phyloP scores from a whole-genome alignment of 805 yeast species.

The Lachancea sp. region DNA sequence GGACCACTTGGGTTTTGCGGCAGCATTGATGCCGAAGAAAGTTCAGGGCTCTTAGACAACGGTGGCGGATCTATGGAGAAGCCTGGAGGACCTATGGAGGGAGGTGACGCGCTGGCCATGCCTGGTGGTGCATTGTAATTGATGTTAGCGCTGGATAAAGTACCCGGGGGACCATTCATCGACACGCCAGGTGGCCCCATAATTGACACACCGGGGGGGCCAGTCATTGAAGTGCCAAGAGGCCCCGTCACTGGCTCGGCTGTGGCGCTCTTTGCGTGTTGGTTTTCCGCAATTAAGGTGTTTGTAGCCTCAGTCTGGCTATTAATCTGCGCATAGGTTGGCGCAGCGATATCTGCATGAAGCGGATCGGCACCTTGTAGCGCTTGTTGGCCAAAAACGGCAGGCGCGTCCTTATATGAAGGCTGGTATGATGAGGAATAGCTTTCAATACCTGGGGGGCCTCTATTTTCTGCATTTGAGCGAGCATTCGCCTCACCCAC shows the following conservation, averaged over 20 bases:
- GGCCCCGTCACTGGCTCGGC: neutral
- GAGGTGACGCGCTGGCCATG: slow-evolving; percentile 14
- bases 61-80: neutral
- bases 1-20: neutral
- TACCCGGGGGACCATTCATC: slow-evolving; percentile 7
- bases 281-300: neutral
- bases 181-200: too few species aligned
- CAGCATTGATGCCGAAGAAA: too few species aligned
- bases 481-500: neutral
- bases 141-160: too few species aligned
- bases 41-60: too few species aligned
- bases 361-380: neutral
- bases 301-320: neutral
- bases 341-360: neutral
- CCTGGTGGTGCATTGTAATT: too few species aligned
- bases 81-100: slow-evolving; percentile 10
- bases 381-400: neutral
- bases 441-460: slow-evolving; percentile 1
- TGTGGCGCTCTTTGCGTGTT: neutral
- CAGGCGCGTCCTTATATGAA: neutral
- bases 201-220: neutral
- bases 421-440: neutral
- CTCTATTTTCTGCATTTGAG: neutral
- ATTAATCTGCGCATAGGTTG: neutral
- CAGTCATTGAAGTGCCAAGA: neutral